Evolutionary conservation across 805 yeast genomes (phyloP), one percentile per base, ranked within the genome.

Genomic region (Tetrapisispora iriomotensis): DNA sequence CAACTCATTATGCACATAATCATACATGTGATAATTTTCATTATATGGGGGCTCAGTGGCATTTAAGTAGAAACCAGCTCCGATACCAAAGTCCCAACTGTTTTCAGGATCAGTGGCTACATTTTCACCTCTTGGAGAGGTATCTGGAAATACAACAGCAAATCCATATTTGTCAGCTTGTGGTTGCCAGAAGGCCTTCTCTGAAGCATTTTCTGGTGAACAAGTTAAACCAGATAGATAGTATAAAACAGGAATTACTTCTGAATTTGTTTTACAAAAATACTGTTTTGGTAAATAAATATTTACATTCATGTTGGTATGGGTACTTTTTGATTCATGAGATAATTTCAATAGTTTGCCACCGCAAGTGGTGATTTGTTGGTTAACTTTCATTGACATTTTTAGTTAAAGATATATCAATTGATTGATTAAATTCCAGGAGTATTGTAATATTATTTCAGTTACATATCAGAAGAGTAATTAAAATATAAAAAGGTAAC

Each of bases 51-150:
- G 77, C 42, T 72, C 66, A 10, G 85, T 78, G 10, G 97, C 85
- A 62, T 92, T 81, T 37, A 92, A 73, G 55, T 92, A 90, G 66
- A 90, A 92, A 0, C 96, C 95, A 25, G 98, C 98, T 29, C 94
- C 95, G 2, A 87, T 69, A 19, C 98, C 98, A 56, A 90, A 84
- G 58, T 87, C 96, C 77, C 82, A 92, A 14, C 75, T 60, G 8
- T 48, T 43, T 20, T 51, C 52, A n/a, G 61, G 56, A 43, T 82
- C 94, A 56, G 82, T 92, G n/a, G 94, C 94, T 24, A 73, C 77
- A 43, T 80, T 68, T 36, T 68, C 69, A 13, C 94, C 95, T 48
- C 97, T 75, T 39, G 98, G 97, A 8, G 97, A 88, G 3, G 98
- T 92, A 62, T 90, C 98, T 15, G 98, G 97, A 61, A 82, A 88